These are phyloP conservation scores for Krasilnikovozyma curviuscula DNA, from an alignment of 768 basidiomycete genomes.

Conservation along the genomic window DNA sequence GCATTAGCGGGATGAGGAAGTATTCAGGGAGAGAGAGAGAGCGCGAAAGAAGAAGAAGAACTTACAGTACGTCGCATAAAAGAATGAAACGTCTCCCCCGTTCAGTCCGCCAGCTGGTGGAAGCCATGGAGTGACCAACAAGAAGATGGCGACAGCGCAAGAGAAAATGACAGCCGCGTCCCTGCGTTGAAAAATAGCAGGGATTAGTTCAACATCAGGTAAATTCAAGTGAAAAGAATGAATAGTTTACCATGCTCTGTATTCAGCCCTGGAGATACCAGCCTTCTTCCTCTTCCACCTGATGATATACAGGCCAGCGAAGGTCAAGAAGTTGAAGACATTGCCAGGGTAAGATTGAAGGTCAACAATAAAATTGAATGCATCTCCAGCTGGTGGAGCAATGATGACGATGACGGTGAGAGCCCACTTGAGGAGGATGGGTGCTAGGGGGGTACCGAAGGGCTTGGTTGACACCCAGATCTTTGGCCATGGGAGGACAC, in stretches of 20 bases:
- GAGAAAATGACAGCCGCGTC: slow-evolving; percentile 17
- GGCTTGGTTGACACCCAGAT: slow-evolving; percentile 55
- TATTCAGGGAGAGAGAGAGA: not conserved
- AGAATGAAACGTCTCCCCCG: slow-evolving; percentile 24
- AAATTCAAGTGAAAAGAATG: too few relatives aligned
- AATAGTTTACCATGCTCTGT: slow-evolving; percentile 16
- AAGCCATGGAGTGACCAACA: slow-evolving; percentile 27
- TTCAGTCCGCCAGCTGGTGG: slow-evolving; percentile 20
- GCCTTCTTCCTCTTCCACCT: slow-evolving; percentile 19
- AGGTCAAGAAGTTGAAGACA: slow-evolving; percentile 22
- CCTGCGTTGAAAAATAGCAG: slow-evolving; percentile 7
- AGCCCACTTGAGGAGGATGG: slow-evolving; percentile 43
- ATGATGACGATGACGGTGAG: slow-evolving; percentile 39
- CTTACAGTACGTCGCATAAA: slow-evolving; percentile 19
- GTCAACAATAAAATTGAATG: slow-evolving; percentile 39
- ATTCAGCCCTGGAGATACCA: slow-evolving; percentile 17
- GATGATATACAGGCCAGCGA: slow-evolving; percentile 25
- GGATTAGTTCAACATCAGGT: too few relatives aligned
- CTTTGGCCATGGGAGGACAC: slow-evolving; percentile 37
- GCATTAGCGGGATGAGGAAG: slow-evolving; percentile 15
- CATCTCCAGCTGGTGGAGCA: slow-evolving; percentile 49
- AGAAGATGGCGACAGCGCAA: slow-evolving; percentile 19
- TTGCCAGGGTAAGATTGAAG: slow-evolving; percentile 14
- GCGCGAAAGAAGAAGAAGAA: slow-evolving; percentile 18
- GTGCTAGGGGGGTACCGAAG: slow-evolving; percentile 45